These are phyloP conservation scores for Linnemannia elongata DNA, from an alignment of 192 early-diverging fungal species.

Conservation along the genomic window DNA sequence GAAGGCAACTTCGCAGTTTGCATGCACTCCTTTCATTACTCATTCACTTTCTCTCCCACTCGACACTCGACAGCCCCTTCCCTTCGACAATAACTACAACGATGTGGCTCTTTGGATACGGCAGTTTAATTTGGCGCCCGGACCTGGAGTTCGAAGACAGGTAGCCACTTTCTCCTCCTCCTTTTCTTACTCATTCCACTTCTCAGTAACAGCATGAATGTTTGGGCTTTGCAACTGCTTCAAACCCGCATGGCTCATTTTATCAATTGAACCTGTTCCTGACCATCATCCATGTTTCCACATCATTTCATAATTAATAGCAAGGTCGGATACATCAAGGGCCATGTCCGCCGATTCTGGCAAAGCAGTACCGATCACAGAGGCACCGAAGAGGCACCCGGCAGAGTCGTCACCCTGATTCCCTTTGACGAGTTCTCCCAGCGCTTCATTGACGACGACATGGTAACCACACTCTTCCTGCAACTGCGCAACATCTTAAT, in stretches of 20 bases:
- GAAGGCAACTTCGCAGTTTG: not conserved
- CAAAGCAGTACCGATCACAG: constrained; percentile 90
- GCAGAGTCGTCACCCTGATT: constrained; percentile 90
- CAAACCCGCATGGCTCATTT: not conserved
- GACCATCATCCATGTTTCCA: not conserved
- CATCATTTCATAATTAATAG: not conserved
- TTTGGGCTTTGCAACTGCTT: not conserved
- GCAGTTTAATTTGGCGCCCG: constrained; percentile 69
- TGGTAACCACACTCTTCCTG: constrained; percentile 43
- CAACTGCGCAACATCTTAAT: not conserved
- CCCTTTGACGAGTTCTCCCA: constrained; percentile 71
- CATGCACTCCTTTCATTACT: not conserved
- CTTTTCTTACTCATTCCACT: not conserved
- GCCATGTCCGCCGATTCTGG: constrained; percentile 83
- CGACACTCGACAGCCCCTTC: not conserved
- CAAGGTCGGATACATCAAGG: constrained; percentile 75
- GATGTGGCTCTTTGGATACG: constrained; percentile 74
- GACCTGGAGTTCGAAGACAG: constrained; percentile 65
- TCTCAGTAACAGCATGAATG: no score
- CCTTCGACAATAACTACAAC: constrained; percentile 2
- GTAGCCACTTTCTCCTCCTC: constrained; percentile 28
- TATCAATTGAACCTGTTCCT: not conserved
- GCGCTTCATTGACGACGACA: constrained; percentile 64
- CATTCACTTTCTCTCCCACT: not conserved
- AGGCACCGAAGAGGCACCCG: constrained; percentile 81